These are phyloP conservation scores for Carex arenaria DNA, from an alignment of 202 grass and related monocot genomes.

Conservation along the genomic window DNA sequence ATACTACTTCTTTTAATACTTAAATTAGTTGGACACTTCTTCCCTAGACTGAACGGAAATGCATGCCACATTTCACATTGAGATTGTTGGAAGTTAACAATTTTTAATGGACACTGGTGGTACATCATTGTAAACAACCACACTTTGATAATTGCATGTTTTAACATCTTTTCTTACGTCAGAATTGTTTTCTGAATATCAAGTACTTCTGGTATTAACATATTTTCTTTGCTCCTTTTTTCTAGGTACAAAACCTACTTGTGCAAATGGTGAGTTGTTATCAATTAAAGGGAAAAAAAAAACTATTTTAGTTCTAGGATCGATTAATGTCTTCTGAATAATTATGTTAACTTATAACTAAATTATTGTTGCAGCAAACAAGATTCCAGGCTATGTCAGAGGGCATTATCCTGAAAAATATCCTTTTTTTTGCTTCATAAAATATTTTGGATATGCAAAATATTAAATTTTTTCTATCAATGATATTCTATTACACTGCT, in stretches of 20 bases:
- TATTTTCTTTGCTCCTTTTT: slow-evolving; percentile 31
- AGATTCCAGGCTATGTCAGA: slow-evolving; percentile 95
- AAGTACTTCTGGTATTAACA: slow-evolving; percentile 9
- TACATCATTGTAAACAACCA: not conserved
- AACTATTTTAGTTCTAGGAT: not conserved
- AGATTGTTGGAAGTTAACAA: not conserved
- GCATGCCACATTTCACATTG: not conserved
- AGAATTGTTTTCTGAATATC: slow-evolving; percentile 4
- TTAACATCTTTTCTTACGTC: not conserved
- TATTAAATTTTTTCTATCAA: not conserved
- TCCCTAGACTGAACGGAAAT: not conserved
- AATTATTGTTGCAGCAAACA: slow-evolving; percentile 59
- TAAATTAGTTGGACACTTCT: not conserved
- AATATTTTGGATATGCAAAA: slow-evolving; percentile 16
- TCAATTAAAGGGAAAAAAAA: not conserved
- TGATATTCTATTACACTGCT: slow-evolving; percentile 3
- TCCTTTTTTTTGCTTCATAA: slow-evolving; percentile 52
- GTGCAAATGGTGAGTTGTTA: slow-evolving; percentile 69
- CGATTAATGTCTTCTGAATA: not conserved
- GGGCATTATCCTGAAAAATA: slow-evolving; percentile 86
- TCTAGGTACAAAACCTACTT: slow-evolving; percentile 93
- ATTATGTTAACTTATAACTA: slow-evolving; percentile 7
- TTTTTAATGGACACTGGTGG: not conserved
- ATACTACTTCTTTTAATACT: not conserved
- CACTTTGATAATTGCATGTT: not conserved